Conservation (phyloP, 768 basidiomycete species). For the Daedalea quercina region DNA sequence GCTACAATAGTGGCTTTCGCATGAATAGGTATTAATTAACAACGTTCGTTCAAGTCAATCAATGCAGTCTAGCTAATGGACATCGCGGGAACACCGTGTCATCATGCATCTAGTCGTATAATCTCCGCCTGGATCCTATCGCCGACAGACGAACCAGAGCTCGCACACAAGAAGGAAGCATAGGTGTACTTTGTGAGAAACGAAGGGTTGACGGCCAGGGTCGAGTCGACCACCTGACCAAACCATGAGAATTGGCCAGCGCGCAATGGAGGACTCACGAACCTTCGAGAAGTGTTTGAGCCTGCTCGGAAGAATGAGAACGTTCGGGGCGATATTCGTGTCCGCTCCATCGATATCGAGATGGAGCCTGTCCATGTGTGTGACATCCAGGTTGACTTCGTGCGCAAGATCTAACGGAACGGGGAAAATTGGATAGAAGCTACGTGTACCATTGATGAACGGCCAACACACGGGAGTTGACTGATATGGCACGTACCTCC, state of each 20-base stretch:
- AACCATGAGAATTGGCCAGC: neutral
- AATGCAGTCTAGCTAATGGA: too few relatives aligned
- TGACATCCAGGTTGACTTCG: conserved; percentile 87
- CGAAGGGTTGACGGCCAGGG: conserved; percentile 82
- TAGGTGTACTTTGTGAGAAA: conserved; percentile 59
- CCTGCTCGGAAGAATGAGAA: conserved; percentile 82
- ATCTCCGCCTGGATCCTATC: conserved; percentile 14
- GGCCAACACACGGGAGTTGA: conserved; percentile 1
- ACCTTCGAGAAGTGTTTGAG: conserved; percentile 91
- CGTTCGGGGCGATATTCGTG: conserved; percentile 61
- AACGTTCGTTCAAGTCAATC: too few relatives aligned
- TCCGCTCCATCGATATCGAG: conserved; percentile 20
- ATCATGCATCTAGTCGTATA: neutral
- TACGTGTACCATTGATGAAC: conserved; percentile 22
- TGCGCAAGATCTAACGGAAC: conserved; percentile 63
- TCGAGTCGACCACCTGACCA: conserved; percentile 66
- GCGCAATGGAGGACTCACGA: conserved; percentile 9
- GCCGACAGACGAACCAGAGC: conserved; percentile 5
- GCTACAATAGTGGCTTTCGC: too few relatives aligned
- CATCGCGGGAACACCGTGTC: too few relatives aligned
- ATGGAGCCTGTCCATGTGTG: conserved; percentile 54
- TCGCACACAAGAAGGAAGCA: conserved; percentile 30
- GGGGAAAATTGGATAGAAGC: conserved; percentile 95
- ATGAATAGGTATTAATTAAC: too few relatives aligned
- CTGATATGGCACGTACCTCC: conserved; percentile 47